Evolutionary conservation across 768 basidiomycete species (phyloP).

Genomic region (Imleria badia): DNA sequence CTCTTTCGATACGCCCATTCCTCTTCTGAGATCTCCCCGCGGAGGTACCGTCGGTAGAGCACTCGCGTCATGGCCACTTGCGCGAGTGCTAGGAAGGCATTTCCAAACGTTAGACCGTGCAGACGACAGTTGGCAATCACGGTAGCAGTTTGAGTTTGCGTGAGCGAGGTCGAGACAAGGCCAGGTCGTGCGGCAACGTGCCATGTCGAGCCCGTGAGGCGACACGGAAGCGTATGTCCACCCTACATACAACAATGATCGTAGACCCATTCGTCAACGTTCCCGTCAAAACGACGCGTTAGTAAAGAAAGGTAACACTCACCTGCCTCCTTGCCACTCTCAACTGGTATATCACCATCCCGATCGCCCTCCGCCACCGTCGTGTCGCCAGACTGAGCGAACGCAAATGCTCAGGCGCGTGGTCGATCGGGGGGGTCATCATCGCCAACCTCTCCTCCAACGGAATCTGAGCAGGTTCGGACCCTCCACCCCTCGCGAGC

Average conservation of each 20-base stretch:
- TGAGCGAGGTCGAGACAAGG: constrained; percentile 21
- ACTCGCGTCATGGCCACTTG: constrained; percentile 55
- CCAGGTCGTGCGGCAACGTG: constrained; percentile 38
- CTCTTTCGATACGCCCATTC: constrained; percentile 54
- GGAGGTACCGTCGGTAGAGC: constrained; percentile 45
- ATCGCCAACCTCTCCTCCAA: constrained; percentile 44
- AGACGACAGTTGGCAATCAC: constrained; percentile 42
- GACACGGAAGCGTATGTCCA: constrained; percentile 55
- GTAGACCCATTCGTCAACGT: not conserved
- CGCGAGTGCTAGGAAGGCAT: constrained; percentile 46
- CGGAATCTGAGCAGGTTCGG: no score
- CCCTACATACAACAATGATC: constrained; percentile 43
- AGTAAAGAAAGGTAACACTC: not conserved
- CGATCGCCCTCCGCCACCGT: constrained; percentile 49
- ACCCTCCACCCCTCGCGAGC: no score
- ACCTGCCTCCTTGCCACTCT: constrained; percentile 39
- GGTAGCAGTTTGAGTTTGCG: constrained; percentile 27
- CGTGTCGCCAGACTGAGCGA: constrained; percentile 35
- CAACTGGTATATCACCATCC: constrained; percentile 34
- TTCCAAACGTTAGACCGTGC: constrained; percentile 49
- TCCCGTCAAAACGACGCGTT: not conserved
- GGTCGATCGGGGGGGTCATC: constrained; percentile 37
- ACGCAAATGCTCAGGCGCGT: constrained; percentile 31
- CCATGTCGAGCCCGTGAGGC: constrained; percentile 34
- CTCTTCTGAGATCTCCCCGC: constrained; percentile 45